These are phyloP conservation scores for Caulochytrium protostelioides DNA, from an alignment of 371 early-diverging fungal genomes.

Conservation along the genomic window DNA sequence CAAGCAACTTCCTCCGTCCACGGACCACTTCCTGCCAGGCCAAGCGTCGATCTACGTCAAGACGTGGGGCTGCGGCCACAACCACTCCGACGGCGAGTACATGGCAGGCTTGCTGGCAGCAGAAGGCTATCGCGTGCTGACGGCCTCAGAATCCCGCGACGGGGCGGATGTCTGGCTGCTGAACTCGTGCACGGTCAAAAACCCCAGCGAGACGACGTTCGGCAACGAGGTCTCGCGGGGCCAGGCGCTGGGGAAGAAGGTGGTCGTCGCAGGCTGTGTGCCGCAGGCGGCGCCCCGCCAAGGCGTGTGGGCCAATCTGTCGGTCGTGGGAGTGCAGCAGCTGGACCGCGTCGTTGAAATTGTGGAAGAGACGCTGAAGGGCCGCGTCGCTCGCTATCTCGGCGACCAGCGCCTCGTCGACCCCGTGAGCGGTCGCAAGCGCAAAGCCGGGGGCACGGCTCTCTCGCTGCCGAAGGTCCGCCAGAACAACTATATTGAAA, in stretches of 20 bases:
- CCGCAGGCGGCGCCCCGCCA: constrained; percentile 8
- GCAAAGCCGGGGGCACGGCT: constrained; percentile 21
- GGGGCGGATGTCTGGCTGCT: constrained; percentile 26
- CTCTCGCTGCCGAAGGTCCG: constrained; percentile 27
- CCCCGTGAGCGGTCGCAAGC: constrained; percentile 5
- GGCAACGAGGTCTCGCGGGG: constrained; percentile 21
- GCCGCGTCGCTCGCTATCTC: constrained; percentile 15
- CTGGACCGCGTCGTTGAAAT: constrained; percentile 28
- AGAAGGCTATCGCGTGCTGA: constrained; percentile 18
- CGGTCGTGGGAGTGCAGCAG: constrained; percentile 26
- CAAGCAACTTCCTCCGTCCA: no score
- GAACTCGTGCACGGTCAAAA: constrained; percentile 33
- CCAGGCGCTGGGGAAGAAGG: constrained; percentile 12
- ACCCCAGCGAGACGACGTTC: constrained; percentile 24
- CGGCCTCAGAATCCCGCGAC: constrained; percentile 11
- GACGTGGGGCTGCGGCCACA: constrained; percentile 27
- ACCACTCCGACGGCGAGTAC: constrained; percentile 23
- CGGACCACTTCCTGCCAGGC: no score
- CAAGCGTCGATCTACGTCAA: constrained; percentile 16
- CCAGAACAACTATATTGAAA: constrained; percentile 23
- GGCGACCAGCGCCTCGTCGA: constrained; percentile 7
- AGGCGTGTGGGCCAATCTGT: constrained; percentile 14
- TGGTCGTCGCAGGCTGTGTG: constrained; percentile 15
- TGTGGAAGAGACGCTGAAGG: constrained; percentile 28
- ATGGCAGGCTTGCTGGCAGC: constrained; percentile 27